Percentiles rank a stretch among this genome's conserved stretches.
Evolutionary conservation across 2,329 filamentous ascomycete genomes (phyloP).

Genomic region (Trichoderma asperellum): DNA sequence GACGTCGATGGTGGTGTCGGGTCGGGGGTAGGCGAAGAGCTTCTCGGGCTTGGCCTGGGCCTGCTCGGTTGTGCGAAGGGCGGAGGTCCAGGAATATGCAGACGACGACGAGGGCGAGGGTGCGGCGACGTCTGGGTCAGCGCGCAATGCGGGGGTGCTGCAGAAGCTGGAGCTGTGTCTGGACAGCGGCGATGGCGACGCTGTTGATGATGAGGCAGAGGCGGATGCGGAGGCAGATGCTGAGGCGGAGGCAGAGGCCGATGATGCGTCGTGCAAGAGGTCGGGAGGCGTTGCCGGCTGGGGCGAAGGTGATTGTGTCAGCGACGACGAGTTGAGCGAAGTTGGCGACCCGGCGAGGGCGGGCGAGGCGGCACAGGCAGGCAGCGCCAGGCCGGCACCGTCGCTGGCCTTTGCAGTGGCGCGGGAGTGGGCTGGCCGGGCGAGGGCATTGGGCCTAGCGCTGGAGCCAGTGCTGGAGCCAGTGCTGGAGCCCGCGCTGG

Average conservation of each 20-base stretch:
- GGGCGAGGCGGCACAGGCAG: constrained; percentile 30
- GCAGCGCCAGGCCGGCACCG: constrained; percentile 28
- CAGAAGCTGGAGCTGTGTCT: constrained; percentile 27
- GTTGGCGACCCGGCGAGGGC: constrained; percentile 40
- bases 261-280: constrained; percentile 31
- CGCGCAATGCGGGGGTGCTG: constrained; percentile 27
- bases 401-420: constrained; percentile 28
- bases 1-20: constrained; percentile 35
- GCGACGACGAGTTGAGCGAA: constrained; percentile 42
- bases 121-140: constrained; percentile 35
- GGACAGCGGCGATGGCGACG: constrained; percentile 29
- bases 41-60: constrained; percentile 28
- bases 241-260: constrained; percentile 24
- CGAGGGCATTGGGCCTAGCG: constrained; percentile 26
- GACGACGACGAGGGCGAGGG: constrained; percentile 30
- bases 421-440: constrained; percentile 25
- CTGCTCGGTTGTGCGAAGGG: constrained; percentile 14
- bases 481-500: constrained; percentile 20
- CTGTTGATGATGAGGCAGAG: constrained; percentile 27
- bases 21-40: constrained; percentile 35
- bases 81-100: constrained; percentile 8
- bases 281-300: constrained; percentile 42
- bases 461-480: constrained; percentile 23
- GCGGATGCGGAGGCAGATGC: constrained; percentile 27
- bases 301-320: constrained; percentile 45